phyloP scores from a whole-genome alignment of 345 rosid genomes.

The Brassica nigra region DNA sequence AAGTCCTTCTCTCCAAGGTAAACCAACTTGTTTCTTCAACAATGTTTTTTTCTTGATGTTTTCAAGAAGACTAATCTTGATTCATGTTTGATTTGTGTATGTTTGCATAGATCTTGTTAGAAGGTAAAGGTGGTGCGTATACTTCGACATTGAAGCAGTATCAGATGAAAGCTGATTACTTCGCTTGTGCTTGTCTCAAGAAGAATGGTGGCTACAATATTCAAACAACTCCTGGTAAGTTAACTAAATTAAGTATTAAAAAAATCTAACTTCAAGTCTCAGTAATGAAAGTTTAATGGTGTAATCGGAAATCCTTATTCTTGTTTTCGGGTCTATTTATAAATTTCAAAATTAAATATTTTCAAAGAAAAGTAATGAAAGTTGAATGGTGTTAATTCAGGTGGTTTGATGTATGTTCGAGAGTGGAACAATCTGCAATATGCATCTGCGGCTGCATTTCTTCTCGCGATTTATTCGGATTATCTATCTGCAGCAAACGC shows the following conservation, averaged over 20 bases:
- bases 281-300: background rate
- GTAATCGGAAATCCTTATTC: too few relatives aligned
- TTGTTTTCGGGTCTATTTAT: too few relatives aligned
- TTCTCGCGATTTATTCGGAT: conserved; percentile 58
- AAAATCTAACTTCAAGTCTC: background rate
- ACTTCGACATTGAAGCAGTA: conserved; percentile 60
- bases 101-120: conserved; percentile 57
- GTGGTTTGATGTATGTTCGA: conserved; percentile 71
- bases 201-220: conserved; percentile 79
- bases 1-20: conserved; percentile 79
- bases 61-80: conserved; percentile 19
- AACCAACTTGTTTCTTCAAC: background rate
- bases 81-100: background rate
- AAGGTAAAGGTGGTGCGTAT: conserved; percentile 52
- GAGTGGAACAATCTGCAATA: conserved; percentile 85
- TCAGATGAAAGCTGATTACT: conserved; percentile 77
- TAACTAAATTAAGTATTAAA: background rate
- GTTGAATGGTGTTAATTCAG: conserved; percentile 35
- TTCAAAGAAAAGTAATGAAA: background rate
- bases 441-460: conserved; percentile 75
- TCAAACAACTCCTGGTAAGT: conserved; percentile 56
- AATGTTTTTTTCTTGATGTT: background rate
- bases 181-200: conserved; percentile 75
- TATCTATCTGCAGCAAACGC: conserved; percentile 61
- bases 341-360: too few relatives aligned